Evolutionary conservation across 2,329 filamentous ascomycete species (phyloP).

Genomic region (Ploettnerulaceae sp.): DNA sequence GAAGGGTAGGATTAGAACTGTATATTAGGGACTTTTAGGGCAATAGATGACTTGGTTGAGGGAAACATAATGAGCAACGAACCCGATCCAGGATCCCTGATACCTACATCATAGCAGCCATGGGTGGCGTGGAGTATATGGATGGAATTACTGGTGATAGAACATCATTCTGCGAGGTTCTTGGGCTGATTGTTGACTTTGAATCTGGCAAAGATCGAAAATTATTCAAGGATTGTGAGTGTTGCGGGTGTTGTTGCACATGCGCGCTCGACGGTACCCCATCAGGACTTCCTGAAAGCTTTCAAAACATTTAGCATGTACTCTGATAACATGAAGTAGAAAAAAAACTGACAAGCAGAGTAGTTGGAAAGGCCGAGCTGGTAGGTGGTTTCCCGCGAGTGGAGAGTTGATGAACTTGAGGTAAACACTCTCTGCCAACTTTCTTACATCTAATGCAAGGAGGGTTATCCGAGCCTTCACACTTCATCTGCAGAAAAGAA

Average conservation of each 20-base stretch:
- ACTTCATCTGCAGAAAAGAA: slow-evolving; percentile 15
- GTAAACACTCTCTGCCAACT: slow-evolving; percentile 10
- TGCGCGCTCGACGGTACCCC: too few species aligned
- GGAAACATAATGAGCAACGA: too few species aligned
- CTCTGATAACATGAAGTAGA: too few species aligned
- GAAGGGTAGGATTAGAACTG: too few species aligned
- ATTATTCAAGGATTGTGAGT: not conserved
- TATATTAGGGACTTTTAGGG: too few species aligned
- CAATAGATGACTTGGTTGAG: too few species aligned
- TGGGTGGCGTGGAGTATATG: slow-evolving; percentile 16
- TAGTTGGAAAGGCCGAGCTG: too few species aligned
- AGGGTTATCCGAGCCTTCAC: slow-evolving; percentile 9
- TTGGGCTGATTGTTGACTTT: too few species aligned
- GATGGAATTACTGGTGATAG: slow-evolving; percentile 9
- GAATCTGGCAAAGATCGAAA: not conserved
- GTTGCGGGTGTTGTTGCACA: not conserved
- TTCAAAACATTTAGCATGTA: not conserved
- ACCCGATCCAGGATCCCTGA: too few species aligned
- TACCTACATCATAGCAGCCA: slow-evolving; percentile 11
- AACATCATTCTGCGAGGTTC: too few species aligned
- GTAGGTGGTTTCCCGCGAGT: too few species aligned
- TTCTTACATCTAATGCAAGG: slow-evolving; percentile 12
- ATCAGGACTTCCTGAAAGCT: not conserved
- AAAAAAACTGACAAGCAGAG: too few species aligned
- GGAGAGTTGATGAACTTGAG: slow-evolving; percentile 7